Percentiles rank a stretch among this genome's conserved stretches.
These are phyloP conservation scores for Ulvella scutata DNA, from an alignment of 139 green algal genomes.

Conservation along the genomic window DNA sequence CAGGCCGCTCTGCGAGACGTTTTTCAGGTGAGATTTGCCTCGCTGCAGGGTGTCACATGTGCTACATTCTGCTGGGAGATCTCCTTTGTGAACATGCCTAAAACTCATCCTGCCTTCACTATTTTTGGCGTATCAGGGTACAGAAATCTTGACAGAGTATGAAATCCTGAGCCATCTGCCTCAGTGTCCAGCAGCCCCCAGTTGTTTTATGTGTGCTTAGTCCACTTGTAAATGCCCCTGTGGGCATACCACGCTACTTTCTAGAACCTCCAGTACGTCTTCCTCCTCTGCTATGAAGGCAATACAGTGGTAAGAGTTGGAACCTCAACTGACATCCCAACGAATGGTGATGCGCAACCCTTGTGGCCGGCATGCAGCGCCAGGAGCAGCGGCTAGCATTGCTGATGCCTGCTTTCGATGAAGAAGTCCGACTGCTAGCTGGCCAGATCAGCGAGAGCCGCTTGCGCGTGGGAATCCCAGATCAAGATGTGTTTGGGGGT, in stretches of 20 bases:
- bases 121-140: no score
- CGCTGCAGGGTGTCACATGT: neutral
- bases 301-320: no score
- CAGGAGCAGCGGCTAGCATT: neutral
- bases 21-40: conserved; percentile 3
- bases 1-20: conserved; percentile 31
- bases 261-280: no score
- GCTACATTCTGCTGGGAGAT: neutral
- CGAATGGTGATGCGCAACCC: no score
- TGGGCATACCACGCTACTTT: no score
- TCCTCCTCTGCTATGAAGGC: no score
- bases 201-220: no score
- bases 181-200: no score
- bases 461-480: conserved; percentile 7
- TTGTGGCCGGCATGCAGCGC: conserved; percentile 3
- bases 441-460: neutral
- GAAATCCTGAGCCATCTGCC: no score
- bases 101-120: neutral
- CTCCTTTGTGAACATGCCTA: neutral
- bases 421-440: neutral
- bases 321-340: no score
- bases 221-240: no score
- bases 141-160: no score
- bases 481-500: conserved; percentile 55
- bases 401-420: neutral